A percentile compares a stretch with the other conserved stretches of the same genome.
Conservation (phyloP, 192 early-diverging fungal species). For the Endogone sp. region DNA sequence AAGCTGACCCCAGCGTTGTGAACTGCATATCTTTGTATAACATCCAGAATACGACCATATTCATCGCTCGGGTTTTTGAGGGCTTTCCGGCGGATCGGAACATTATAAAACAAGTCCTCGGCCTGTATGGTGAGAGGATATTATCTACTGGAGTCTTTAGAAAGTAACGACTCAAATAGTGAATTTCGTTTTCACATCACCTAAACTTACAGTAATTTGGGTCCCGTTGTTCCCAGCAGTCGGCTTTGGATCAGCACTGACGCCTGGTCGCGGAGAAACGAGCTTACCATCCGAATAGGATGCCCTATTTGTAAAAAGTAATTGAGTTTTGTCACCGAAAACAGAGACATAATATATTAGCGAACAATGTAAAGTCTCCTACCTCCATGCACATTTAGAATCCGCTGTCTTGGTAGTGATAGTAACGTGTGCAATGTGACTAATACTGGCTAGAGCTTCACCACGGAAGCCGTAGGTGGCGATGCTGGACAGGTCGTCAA, state of each 20-base stretch:
- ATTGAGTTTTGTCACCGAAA: constrained; percentile 1
- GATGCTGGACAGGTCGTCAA: constrained; percentile 83
- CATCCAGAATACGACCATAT: constrained; percentile 86
- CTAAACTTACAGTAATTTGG: constrained; percentile 72
- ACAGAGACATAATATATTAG: not conserved
- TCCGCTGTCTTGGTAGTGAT: constrained; percentile 77
- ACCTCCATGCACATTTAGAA: constrained; percentile 72
- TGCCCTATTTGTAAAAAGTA: constrained; percentile 47
- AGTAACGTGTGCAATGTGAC: constrained; percentile 90
- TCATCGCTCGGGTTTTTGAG: constrained; percentile 83
- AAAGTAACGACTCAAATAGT: not conserved
- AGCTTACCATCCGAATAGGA: constrained; percentile 86
- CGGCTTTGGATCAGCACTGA: constrained; percentile 76
- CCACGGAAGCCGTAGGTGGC: constrained; percentile 96
- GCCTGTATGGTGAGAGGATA: constrained; percentile 38
- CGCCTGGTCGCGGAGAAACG: constrained; percentile 69
- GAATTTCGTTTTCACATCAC: not conserved
- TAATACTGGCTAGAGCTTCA: constrained; percentile 95
- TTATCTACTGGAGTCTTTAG: not conserved
- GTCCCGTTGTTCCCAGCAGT: constrained; percentile 96
- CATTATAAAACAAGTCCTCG: constrained; percentile 96
- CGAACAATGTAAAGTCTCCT: constrained; percentile 3
- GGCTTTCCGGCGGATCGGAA: constrained; percentile 79
- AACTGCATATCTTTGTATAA: constrained; percentile 90
- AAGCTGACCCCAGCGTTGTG: constrained; percentile 84